Evolutionary conservation across 139 green algal species (phyloP), one percentile per base, ranked within the genome.

Genomic region (Mesotaenium endlicherianum): DNA sequence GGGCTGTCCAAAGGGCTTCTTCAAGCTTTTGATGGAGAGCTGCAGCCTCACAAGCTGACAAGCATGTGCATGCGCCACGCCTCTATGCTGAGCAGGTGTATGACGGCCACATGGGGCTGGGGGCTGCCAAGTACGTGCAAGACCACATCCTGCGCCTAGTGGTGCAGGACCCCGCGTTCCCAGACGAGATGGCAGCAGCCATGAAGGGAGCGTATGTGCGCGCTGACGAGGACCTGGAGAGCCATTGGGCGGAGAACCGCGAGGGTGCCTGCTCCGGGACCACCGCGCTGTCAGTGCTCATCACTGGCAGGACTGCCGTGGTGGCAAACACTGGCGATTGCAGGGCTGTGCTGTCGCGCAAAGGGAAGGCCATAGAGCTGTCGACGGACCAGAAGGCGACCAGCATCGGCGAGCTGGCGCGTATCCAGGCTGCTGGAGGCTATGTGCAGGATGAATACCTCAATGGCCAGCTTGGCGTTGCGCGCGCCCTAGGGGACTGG

Each of bases 321-420:
- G 70, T 92, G 11, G 89, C 89, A 17, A 92, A 92, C 75, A 57
- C 71, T 30, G 90, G 90, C 4, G 90, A 92, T 77, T 91, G 89
- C 85, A 59, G 90, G 2, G 86, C 70, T 3, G 90, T 92, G 36
- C 67, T 92, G 59, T 87, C 70, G 49, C 50, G 76, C 44, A 75
- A 45, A 1, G 90, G 90, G 20, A 75, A 57, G 72, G 81, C 89
- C 20, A 43, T 91, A 4, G 89, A 88, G 50, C 59, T 92, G 26
- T 88, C 90, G 38, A 30, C 55, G 0, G 90, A 92, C 67, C 90
- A 92, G 20, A 89, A 90, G 67, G 80, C 86, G 17, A 34, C 14
- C 16, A 64, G 34, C 2, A 20, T 47, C 53, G 30, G 38, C 34
- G 90, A 92, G 86, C 59, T 34, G 3, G 53, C 64, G 69, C 88